Evolutionary conservation across 768 basidiomycete species (phyloP), one percentile per base, ranked within the genome.

Genomic region (Agrocybe chaxingu): DNA sequence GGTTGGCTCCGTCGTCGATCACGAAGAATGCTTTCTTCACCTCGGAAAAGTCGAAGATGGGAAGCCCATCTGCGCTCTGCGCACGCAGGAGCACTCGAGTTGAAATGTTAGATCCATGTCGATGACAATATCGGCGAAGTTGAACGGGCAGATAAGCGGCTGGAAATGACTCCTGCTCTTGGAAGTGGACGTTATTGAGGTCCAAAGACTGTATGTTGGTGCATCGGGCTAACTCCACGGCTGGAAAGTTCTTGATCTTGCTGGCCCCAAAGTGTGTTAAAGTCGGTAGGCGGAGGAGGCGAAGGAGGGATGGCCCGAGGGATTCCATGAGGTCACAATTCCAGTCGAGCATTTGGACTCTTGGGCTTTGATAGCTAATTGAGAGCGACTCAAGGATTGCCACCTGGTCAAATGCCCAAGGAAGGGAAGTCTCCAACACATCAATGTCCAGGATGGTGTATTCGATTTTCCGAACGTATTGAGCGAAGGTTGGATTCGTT

Each of bases 201-300:
- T 46, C n/a, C 4, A 50, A 43, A 11, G 41, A 13, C 45, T 42
- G 24, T 8, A 54, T 34, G 31, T 47, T 47, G 50, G 24, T 29
- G 39, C 54, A 55, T 5, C 30, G 45, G 7, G 24, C 31, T 5
- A 51, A 38, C 34, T 50, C 54, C 2, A 41, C 47, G 2, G 47
- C 18, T 10, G 33, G 4, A 36, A 54, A 50, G 31, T 54, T 30
- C 19, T 43, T 37, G 29, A 54, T 24, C 3, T 13, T 18, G 4
- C 10, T n/a, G 19, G 47, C 12, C 4, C 24, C 31, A 11, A 55
- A 36, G 30, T 50, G 42, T 2, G 24, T 44, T n/a, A 51, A 50
- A 16, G 50, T 47, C 10, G 54, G 49, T 37, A 50, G 48, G 16
- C 43, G 50, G 7, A 55, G 18, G 0, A 51, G 49, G 40, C 48